phyloP scores from a whole-genome alignment of 768 basidiomycete species.

The Arthromyces matolae region DNA sequence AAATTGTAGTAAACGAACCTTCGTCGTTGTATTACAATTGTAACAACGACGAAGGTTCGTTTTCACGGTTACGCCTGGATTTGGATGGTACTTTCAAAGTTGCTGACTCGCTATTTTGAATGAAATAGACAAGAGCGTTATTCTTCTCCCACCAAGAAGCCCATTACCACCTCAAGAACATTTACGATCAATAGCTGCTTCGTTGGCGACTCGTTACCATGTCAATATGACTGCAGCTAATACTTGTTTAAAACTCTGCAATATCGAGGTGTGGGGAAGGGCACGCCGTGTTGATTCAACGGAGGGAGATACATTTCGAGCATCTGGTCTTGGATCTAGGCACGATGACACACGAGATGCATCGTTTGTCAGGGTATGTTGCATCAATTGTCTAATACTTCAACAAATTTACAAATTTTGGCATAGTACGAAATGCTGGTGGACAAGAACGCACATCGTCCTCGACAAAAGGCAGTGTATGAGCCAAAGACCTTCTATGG shows the following conservation, averaged over 20 bases:
- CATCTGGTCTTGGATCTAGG: slow-evolving; percentile 7
- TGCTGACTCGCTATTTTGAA: slow-evolving; percentile 25
- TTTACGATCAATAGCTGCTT: slow-evolving; percentile 16
- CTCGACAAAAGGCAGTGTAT: neutral
- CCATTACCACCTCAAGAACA: slow-evolving; percentile 5
- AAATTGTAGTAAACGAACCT: too few species aligned
- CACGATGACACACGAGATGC: slow-evolving; percentile 27
- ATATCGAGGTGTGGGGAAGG: slow-evolving; percentile 28
- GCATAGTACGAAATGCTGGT: slow-evolving; percentile 32
- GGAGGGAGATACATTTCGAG: slow-evolving; percentile 28
- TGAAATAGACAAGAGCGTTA: too few species aligned
- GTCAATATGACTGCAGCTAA: neutral
- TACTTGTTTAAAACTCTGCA: too few species aligned
- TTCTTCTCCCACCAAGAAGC: slow-evolving; percentile 20
- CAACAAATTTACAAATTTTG: neutral
- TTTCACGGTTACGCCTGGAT: too few species aligned
- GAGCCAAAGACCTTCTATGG: slow-evolving; percentile 26
- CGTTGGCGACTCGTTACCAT: neutral
- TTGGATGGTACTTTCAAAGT: neutral
- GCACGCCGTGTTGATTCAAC: slow-evolving; percentile 23
- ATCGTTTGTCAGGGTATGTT: slow-evolving; percentile 29
- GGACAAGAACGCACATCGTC: slow-evolving; percentile 22
- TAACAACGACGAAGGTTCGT: too few species aligned
- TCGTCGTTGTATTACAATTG: too few species aligned
- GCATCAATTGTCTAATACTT: neutral